phyloP scores from a whole-genome alignment of 768 basidiomycete species.

The Suillus occidentalis region DNA sequence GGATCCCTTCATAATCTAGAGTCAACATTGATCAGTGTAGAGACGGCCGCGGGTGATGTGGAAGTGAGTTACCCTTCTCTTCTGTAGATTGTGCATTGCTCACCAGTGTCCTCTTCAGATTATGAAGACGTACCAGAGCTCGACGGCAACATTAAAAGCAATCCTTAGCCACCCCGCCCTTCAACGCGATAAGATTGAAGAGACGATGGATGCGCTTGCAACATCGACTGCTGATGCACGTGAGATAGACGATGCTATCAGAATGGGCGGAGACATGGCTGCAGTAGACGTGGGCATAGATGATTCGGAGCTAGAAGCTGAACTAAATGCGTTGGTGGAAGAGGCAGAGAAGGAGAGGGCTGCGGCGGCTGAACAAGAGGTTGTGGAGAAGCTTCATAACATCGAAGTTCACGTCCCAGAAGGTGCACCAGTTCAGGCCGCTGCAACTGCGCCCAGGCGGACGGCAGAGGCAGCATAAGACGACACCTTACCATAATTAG shows the following conservation, averaged over 20 bases:
- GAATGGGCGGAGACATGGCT: slow-evolving; percentile 63
- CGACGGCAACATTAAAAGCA: slow-evolving; percentile 70
- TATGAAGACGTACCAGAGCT: slow-evolving; percentile 82
- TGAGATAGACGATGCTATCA: slow-evolving; percentile 80
- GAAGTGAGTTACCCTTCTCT: slow-evolving; percentile 52
- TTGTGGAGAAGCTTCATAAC: slow-evolving; percentile 20
- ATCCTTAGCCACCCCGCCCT: slow-evolving; percentile 82
- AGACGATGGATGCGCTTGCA: slow-evolving; percentile 85
- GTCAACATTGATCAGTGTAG: slow-evolving; percentile 75
- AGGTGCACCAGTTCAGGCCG: slow-evolving; percentile 1
- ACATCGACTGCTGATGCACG: slow-evolving; percentile 79
- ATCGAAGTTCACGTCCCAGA: slow-evolving; percentile 16
- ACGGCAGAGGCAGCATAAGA: not conserved
- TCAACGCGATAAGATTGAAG: slow-evolving; percentile 74
- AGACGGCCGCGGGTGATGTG: slow-evolving; percentile 86
- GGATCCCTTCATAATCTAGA: slow-evolving; percentile 73
- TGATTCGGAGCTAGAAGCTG: slow-evolving; percentile 61
- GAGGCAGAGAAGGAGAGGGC: slow-evolving; percentile 41
- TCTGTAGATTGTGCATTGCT: not conserved
- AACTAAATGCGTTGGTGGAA: slow-evolving; percentile 57
- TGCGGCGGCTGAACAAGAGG: slow-evolving; percentile 33
- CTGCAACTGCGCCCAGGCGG: not conserved
- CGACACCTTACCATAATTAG: not conserved
- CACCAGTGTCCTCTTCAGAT: slow-evolving; percentile 49
- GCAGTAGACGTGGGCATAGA: slow-evolving; percentile 45